Evolutionary conservation across 305 asterid genomes (phyloP).

Genomic region (Solanum hybrid): DNA sequence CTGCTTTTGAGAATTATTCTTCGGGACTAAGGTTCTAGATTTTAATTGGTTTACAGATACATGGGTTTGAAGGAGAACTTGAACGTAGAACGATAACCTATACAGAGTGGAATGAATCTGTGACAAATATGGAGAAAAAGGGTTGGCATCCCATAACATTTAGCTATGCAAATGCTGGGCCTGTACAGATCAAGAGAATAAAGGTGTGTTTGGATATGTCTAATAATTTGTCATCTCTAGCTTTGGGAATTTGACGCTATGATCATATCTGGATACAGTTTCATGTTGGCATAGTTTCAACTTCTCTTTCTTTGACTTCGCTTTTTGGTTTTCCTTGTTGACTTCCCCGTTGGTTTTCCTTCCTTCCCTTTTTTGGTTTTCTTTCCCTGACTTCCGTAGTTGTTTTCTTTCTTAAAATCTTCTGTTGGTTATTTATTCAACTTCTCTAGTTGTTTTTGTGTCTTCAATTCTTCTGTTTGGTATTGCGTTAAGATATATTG

Average conservation of each 20-base stretch:
- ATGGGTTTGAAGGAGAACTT: conserved; percentile 66
- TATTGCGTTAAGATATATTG: too few species aligned
- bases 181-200: conserved; percentile 59
- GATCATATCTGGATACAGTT: neutral
- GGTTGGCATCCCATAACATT: conserved; percentile 90
- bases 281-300: neutral
- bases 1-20: neutral
- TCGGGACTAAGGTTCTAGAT: neutral
- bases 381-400: neutral
- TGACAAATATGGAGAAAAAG: conserved; percentile 36
- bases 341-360: neutral
- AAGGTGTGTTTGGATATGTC: conserved; percentile 28
- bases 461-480: neutral
- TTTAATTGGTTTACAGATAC: conserved; percentile 42
- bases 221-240: neutral
- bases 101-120: conserved; percentile 73
- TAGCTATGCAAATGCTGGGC: conserved; percentile 53
- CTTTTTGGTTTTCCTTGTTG: neutral
- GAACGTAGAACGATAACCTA: conserved; percentile 89
- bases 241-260: neutral
- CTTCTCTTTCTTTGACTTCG: neutral
- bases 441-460: neutral
- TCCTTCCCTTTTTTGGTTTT: neutral
- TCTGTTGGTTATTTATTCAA: neutral
- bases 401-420: neutral